Percentiles rank a stretch among this genome's conserved stretches.
These are phyloP conservation scores for Lichtheimia corymbifera DNA, from an alignment of 371 early-diverging fungal species.

Conservation along the genomic window DNA sequence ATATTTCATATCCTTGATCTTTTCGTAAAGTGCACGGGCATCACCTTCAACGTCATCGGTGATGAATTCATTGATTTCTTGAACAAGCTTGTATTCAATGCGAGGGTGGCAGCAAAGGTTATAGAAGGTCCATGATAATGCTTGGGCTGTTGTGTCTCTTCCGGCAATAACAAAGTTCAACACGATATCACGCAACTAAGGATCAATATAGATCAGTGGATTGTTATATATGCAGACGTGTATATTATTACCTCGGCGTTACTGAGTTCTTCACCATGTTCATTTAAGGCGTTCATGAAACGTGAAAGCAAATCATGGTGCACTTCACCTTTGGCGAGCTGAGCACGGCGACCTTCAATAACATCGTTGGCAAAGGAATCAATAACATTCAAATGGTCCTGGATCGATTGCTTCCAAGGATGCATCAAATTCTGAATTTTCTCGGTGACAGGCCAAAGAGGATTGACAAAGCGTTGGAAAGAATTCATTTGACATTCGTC, in stretches of 20 bases:
- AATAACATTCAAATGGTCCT: slow-evolving; percentile 39
- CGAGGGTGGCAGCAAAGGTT: slow-evolving; percentile 46
- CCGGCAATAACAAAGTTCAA: slow-evolving; percentile 62
- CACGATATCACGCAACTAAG: slow-evolving; percentile 49
- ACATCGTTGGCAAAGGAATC: slow-evolving; percentile 50
- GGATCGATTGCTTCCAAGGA: slow-evolving; percentile 29
- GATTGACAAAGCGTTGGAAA: slow-evolving; percentile 45
- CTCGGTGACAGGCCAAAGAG: slow-evolving; percentile 36
- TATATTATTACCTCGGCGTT: slow-evolving; percentile 29
- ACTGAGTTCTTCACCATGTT: slow-evolving; percentile 33
- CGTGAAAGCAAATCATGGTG: slow-evolving; percentile 58
- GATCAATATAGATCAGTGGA: background rate
- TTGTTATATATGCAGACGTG: background rate
- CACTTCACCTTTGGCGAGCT: slow-evolving; percentile 22
- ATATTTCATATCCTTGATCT: slow-evolving; percentile 43
- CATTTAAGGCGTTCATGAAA: slow-evolving; percentile 54
- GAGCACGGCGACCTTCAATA: slow-evolving; percentile 39
- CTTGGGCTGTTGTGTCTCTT: slow-evolving; percentile 74
- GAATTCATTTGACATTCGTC: slow-evolving; percentile 47
- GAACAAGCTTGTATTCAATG: slow-evolving; percentile 38
- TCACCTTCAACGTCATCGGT: slow-evolving; percentile 27
- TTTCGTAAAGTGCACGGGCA: slow-evolving; percentile 46
- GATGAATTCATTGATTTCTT: slow-evolving; percentile 46
- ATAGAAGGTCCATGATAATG: slow-evolving; percentile 69
- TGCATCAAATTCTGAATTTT: slow-evolving; percentile 9